Conservation (phyloP, 306 rosid genomes). For the Prunus padus region DNA sequence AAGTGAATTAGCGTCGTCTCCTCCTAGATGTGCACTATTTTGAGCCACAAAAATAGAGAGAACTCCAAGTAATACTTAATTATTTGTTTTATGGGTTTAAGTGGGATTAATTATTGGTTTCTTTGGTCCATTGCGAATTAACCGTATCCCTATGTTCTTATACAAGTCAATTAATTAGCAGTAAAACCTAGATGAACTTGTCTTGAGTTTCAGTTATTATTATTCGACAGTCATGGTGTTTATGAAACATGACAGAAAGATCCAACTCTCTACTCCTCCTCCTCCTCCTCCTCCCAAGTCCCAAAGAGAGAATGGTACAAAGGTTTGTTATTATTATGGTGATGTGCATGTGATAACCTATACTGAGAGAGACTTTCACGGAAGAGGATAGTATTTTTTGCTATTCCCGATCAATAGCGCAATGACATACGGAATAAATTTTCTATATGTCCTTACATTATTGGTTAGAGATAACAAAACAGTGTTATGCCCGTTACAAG, state of each 20-base stretch:
- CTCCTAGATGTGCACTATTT: conserved; percentile 44
- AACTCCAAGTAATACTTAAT: conserved; percentile 11
- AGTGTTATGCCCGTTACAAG: too few relatives aligned
- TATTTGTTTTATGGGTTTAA: background rate
- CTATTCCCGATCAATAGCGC: too few relatives aligned
- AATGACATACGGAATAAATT: too few relatives aligned
- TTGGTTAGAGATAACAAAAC: too few relatives aligned
- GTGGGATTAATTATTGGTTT: background rate
- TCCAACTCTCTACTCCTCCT: background rate
- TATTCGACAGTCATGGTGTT: conserved; percentile 45
- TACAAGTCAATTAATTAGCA: conserved; percentile 37
- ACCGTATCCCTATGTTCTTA: conserved; percentile 37
- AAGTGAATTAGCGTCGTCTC: conserved; percentile 40
- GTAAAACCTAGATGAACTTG: conserved; percentile 34
- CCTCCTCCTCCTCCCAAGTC: background rate
- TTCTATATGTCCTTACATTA: too few relatives aligned
- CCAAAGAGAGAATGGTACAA: background rate
- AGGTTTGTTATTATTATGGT: too few relatives aligned
- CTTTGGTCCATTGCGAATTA: conserved; percentile 27
- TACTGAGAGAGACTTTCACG: too few relatives aligned
- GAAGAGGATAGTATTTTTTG: too few relatives aligned
- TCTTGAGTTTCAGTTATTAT: conserved; percentile 26
- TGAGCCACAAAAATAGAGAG: conserved; percentile 59
- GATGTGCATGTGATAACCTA: too few relatives aligned
- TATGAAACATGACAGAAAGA: conserved; percentile 20